These are phyloP conservation scores for Solanum paucissectum DNA, from an alignment of 257 asterid species.

Conservation along the genomic window DNA sequence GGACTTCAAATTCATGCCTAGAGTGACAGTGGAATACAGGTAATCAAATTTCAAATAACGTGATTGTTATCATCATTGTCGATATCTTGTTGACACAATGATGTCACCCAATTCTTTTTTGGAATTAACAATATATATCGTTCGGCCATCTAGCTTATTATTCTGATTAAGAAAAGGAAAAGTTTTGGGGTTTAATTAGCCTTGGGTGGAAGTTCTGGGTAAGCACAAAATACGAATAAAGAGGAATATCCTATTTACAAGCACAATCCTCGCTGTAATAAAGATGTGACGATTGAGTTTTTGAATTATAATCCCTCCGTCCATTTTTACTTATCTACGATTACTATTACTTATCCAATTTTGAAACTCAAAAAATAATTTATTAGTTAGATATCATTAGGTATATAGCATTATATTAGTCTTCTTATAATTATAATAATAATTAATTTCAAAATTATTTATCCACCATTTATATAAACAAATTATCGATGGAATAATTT, in stretches of 20 bases:
- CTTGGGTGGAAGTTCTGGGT: not conserved
- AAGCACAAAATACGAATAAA: not conserved
- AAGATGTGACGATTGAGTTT: not conserved
- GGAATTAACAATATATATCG: too few relatives aligned
- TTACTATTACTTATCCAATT: not conserved
- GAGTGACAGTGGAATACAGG: not conserved
- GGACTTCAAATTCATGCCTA: not conserved
- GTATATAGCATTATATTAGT: too few relatives aligned
- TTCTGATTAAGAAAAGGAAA: not conserved
- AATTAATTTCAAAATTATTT: too few relatives aligned
- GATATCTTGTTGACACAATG: not conserved
- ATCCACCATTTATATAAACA: too few relatives aligned
- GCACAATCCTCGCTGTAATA: not conserved
- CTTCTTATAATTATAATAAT: too few relatives aligned
- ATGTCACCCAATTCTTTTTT: not conserved
- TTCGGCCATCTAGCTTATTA: not conserved
- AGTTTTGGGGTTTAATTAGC: not conserved
- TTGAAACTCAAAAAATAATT: not conserved
- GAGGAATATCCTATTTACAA: not conserved
- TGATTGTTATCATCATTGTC: not conserved
- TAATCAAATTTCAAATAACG: not conserved
- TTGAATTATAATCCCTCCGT: not conserved
- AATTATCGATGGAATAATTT: too few relatives aligned
- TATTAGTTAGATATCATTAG: too few relatives aligned
- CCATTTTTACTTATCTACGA: rapidly evolving